These are phyloP conservation scores for Leptomonas seymouri DNA, from an alignment of 208 protist genomes.

Conservation along the genomic window DNA sequence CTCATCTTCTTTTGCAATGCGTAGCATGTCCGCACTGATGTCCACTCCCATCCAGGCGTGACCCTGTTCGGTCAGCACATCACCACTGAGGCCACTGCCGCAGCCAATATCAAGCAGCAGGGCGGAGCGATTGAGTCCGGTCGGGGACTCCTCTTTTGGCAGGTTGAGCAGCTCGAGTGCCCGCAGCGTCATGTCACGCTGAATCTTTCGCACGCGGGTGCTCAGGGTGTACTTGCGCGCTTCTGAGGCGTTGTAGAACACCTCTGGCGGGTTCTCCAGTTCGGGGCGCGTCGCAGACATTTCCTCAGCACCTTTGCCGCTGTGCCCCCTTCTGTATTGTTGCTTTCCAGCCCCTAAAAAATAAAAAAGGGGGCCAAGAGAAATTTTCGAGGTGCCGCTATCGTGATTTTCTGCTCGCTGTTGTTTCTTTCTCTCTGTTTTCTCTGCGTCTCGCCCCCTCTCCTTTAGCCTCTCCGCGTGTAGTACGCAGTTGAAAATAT, in stretches of 20 bases:
- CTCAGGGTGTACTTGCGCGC: slow-evolving; percentile 95
- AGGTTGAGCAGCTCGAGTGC: slow-evolving; percentile 98
- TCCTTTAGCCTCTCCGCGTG: too few species aligned
- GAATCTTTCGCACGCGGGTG: slow-evolving; percentile 96
- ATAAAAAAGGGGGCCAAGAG: slow-evolving; percentile 13
- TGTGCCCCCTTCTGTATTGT: slow-evolving; percentile 13
- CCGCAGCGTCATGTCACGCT: slow-evolving; percentile 97
- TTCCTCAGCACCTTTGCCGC: background rate
- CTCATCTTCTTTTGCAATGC: slow-evolving; percentile 83
- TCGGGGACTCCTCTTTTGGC: slow-evolving; percentile 40
- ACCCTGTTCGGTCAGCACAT: slow-evolving; percentile 93
- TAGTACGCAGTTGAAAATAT: too few species aligned
- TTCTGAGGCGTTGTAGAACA: slow-evolving; percentile 96
- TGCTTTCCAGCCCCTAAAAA: background rate
- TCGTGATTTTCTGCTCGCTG: too few species aligned
- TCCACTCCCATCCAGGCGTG: slow-evolving; percentile 98
- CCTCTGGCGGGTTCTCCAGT: slow-evolving; percentile 93
- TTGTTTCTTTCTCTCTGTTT: too few species aligned
- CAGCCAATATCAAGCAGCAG: slow-evolving; percentile 99
- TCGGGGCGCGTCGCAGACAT: slow-evolving; percentile 90
- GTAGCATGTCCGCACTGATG: slow-evolving; percentile 96
- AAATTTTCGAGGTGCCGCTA: too few species aligned
- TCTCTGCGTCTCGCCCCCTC: too few species aligned
- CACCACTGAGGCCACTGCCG: slow-evolving; percentile 97
- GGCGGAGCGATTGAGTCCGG: slow-evolving; percentile 31